Evolutionary conservation across 805 yeast species (phyloP), one percentile per base, ranked within the genome.

Genomic region (Monosporozyma unispora): DNA sequence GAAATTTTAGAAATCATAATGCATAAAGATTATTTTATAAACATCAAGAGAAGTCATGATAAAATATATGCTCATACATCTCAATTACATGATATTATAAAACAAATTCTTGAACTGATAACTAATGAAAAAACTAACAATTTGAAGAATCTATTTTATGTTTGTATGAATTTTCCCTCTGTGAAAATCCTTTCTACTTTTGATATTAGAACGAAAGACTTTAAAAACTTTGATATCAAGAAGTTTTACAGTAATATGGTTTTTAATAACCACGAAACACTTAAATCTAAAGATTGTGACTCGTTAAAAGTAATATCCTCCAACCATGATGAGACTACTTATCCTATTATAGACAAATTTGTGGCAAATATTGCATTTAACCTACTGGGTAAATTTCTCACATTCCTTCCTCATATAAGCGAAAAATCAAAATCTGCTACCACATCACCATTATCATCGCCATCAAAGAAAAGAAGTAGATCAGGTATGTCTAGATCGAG

Each of bases 121-220:
- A 28, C 4, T 28, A 28, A 9, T 14, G 35, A 31, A 12, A 7
- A 14, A 12, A 37, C 39, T 41, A 2, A 50, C 48, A 22, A 46
- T 58, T 8, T 25, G 52, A 12, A n/a, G 42, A 21, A 54, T 49
- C 23, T 54, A 53, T 19, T 64, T 21, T 51, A 52, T 40, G 45
- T 57, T 18, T 54, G 60, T 12, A 31, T 57, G 23, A 53, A 57
- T 45, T 62, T 54, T 35, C 66, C 68, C 2, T 50, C 50, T n/a
- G 46, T 54, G 8, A 42, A 45, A 16, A 23, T 48, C 14, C 31
- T 45, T 27, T 46, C 48, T 4, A 29, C 38, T n/a, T 47, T 35
- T 40, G 55, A 57, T 57, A 21, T 64, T 55, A 21, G 56, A 57
- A 28, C 57, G 52, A 47, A 55, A 52, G 66, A 63, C 57, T 57